Evolutionary conservation across 2,329 filamentous ascomycete genomes (phyloP).

Genomic region (Aspergillus texensis): DNA sequence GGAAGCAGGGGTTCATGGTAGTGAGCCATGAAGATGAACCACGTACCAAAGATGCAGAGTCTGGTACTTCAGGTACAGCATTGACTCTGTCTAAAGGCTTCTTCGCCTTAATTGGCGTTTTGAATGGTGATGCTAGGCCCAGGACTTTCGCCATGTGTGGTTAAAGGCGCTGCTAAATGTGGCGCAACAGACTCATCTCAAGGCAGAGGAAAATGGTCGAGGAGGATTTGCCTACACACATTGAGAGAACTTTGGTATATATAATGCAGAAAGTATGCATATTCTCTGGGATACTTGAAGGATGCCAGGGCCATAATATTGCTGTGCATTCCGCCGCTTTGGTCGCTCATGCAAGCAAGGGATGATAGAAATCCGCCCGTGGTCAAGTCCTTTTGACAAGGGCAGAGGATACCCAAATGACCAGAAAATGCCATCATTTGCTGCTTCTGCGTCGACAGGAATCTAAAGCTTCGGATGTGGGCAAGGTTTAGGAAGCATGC

Average conservation of each 20-base stretch:
- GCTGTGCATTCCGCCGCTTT: not conserved
- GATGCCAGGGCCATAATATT: not conserved
- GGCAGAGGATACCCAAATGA: not conserved
- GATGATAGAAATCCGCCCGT: not conserved
- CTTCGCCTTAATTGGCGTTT: not conserved
- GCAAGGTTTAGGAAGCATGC: not conserved
- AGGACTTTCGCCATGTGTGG: not conserved
- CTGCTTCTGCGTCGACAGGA: not conserved
- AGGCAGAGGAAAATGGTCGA: not conserved
- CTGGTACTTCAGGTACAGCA: not conserved
- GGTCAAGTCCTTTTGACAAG: not conserved
- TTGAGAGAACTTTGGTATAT: not conserved
- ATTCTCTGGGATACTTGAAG: not conserved
- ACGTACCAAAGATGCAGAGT: not conserved
- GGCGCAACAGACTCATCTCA: not conserved
- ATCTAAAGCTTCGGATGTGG: not conserved
- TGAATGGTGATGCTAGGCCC: not conserved
- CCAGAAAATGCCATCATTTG: not conserved
- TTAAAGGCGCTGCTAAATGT: not conserved
- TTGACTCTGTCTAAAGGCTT: not conserved
- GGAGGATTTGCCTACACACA: not conserved
- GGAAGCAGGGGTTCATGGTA: not conserved
- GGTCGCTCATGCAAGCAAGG: not conserved
- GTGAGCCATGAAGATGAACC: not conserved
- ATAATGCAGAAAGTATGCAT: not conserved